Percentiles rank a stretch among this genome's conserved stretches.
These are phyloP conservation scores for Nelumbo lutea DNA, from an alignment of 164 flowering plant genomes.

Conservation along the genomic window DNA sequence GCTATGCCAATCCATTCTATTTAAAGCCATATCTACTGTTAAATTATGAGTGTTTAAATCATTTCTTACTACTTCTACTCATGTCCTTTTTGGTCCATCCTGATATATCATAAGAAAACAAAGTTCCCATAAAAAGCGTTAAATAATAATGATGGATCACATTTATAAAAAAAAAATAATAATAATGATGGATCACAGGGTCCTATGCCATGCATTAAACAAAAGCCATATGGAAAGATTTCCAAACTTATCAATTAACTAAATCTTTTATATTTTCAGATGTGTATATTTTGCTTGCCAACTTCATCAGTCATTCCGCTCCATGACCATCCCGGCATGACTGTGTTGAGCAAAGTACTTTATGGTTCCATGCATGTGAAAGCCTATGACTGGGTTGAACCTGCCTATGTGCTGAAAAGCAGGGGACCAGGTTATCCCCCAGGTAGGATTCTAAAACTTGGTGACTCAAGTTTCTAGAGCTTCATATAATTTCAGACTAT, in stretches of 20 bases:
- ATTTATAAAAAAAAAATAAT: too few relatives aligned
- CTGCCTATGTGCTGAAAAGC: constrained; percentile 39
- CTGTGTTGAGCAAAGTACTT: constrained; percentile 86
- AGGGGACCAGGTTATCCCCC: constrained; percentile 29
- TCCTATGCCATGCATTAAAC: too few relatives aligned
- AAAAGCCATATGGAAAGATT: not conserved
- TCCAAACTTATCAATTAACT: constrained; percentile 2
- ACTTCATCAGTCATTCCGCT: constrained; percentile 93
- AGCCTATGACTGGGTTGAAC: constrained; percentile 96
- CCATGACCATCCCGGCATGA: constrained; percentile 97
- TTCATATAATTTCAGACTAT: not conserved
- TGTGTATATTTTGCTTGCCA: constrained; percentile 92
- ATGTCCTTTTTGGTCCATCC: too few relatives aligned
- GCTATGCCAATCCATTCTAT: too few relatives aligned
- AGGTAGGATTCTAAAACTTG: constrained; percentile 36
- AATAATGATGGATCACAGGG: too few relatives aligned
- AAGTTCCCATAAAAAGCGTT: too few relatives aligned
- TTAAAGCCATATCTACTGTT: too few relatives aligned
- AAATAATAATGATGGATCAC: too few relatives aligned
- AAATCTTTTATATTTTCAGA: constrained; percentile 39
- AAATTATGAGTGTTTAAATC: too few relatives aligned
- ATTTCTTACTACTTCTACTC: too few relatives aligned
- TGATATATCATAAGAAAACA: too few relatives aligned
- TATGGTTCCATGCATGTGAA: constrained; percentile 96
- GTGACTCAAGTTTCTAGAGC: not conserved